These are phyloP conservation scores for Aspergillus mulundensis DNA, from an alignment of 495 filamentous ascomycete genomes.

Conservation along the genomic window DNA sequence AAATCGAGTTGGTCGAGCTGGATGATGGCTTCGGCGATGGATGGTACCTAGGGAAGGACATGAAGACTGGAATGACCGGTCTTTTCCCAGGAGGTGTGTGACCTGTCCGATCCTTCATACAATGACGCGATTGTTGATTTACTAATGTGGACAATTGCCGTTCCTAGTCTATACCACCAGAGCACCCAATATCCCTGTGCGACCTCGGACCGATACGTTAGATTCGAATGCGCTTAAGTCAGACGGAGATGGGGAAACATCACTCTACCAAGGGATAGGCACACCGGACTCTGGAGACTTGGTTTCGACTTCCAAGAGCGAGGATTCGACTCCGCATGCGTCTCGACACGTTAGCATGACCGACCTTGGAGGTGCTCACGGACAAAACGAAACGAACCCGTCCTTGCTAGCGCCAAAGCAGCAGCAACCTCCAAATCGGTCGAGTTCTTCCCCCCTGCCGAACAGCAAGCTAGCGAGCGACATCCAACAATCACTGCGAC, in stretches of 20 bases:
- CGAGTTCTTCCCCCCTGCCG: conserved; percentile 41
- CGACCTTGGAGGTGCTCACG: conserved; percentile 23
- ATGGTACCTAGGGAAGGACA: conserved; percentile 88
- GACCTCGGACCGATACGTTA: conserved; percentile 1
- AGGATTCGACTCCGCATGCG: conserved; percentile 45
- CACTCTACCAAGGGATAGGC: not conserved
- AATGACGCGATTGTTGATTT: not conserved
- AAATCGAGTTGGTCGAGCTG: conserved; percentile 86
- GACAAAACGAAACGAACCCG: conserved; percentile 20
- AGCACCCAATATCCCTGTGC: conserved; percentile 9
- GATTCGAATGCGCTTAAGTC: conserved; percentile 6
- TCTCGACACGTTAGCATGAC: conserved; percentile 43
- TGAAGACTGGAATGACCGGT: conserved; percentile 68
- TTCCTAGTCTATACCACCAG: conserved; percentile 32
- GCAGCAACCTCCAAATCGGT: conserved; percentile 38
- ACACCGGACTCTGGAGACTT: not conserved
- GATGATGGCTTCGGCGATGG: conserved; percentile 98
- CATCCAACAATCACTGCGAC: conserved; percentile 44
- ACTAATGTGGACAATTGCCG: conserved; percentile 1
- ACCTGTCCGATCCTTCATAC: not conserved
- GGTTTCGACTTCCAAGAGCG: conserved; percentile 25
- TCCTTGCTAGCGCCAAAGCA: conserved; percentile 23
- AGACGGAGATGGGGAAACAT: not conserved
- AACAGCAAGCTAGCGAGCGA: conserved; percentile 37
- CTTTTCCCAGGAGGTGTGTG: conserved; percentile 84